phyloP scores from a whole-genome alignment of 306 rosid species.

The Quercus glauca region DNA sequence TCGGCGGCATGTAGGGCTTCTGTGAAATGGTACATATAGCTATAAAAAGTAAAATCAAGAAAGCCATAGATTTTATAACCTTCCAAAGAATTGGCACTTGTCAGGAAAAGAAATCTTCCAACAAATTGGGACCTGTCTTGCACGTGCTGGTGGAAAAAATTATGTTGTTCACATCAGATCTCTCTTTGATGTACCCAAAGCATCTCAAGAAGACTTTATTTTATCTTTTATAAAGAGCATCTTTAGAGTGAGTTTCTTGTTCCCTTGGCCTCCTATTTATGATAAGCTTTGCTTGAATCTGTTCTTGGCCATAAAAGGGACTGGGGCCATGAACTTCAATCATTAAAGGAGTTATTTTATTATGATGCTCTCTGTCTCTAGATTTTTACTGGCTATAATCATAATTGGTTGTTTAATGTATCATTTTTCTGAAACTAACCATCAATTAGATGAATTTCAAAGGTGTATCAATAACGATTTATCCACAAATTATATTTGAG shows the following conservation, averaged over 20 bases:
- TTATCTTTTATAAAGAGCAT: not conserved
- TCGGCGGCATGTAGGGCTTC: not conserved
- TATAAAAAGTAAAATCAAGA: not conserved
- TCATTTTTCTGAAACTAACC: too few species aligned
- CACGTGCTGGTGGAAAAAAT: not conserved
- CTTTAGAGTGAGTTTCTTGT: not conserved
- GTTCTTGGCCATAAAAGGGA: too few species aligned
- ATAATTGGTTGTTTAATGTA: too few species aligned
- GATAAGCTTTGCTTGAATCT: too few species aligned
- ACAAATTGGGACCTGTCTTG: not conserved
- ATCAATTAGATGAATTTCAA: too few species aligned
- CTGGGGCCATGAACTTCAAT: too few species aligned
- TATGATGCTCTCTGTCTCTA: too few species aligned
- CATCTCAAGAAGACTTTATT: not conserved
- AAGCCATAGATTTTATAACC: not conserved
- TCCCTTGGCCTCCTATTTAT: not conserved
- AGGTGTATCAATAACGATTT: too few species aligned
- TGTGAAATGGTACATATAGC: not conserved
- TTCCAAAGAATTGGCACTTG: conserved; percentile 3
- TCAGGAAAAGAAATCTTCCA: too few species aligned
- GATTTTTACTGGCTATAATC: too few species aligned
- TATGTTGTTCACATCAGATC: not conserved
- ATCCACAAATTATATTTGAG: too few species aligned
- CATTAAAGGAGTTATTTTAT: too few species aligned
- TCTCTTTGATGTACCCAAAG: not conserved